These are phyloP conservation scores for Dillenia suffruticosa DNA, from an alignment of 164 flowering plant genomes.

Conservation along the genomic window DNA sequence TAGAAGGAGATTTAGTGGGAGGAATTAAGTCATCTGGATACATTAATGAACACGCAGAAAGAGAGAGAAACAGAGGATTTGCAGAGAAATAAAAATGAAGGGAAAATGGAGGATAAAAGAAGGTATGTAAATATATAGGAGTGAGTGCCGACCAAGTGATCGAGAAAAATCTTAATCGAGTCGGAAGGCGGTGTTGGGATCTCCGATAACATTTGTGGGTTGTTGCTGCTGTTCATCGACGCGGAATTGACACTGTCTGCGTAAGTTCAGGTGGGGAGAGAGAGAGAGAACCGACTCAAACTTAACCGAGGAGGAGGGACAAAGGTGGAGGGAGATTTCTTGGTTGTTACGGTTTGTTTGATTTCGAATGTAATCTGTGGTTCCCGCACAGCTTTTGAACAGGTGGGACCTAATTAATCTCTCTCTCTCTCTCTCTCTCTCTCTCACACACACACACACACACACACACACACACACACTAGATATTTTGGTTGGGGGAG, in stretches of 20 bases:
- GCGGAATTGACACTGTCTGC: neutral
- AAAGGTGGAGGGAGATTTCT: no score
- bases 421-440: no score
- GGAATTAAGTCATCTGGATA: slow-evolving; percentile 10
- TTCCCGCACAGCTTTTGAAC: no score
- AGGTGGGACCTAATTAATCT: no score
- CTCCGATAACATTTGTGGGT: slow-evolving; percentile 4
- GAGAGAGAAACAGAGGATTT: neutral
- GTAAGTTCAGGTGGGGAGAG: no score
- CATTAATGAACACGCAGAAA: slow-evolving; percentile 4
- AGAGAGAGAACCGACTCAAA: no score
- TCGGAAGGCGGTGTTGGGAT: neutral
- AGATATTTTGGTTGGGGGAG: no score
- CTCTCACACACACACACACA: no score
- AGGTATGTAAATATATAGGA: neutral
- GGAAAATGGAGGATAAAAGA: neutral
- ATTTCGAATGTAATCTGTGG: no score
- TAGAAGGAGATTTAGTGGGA: slow-evolving; percentile 3
- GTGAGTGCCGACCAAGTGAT: slow-evolving; percentile 11
- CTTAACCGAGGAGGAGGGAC: no score
- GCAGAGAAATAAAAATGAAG: neutral
- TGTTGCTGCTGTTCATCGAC: neutral
- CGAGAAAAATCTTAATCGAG: neutral
- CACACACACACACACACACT: no score
- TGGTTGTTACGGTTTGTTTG: no score